Base-by-base conservation (phyloP, 148 eudicot species). In the Cornus kousa region DNA sequence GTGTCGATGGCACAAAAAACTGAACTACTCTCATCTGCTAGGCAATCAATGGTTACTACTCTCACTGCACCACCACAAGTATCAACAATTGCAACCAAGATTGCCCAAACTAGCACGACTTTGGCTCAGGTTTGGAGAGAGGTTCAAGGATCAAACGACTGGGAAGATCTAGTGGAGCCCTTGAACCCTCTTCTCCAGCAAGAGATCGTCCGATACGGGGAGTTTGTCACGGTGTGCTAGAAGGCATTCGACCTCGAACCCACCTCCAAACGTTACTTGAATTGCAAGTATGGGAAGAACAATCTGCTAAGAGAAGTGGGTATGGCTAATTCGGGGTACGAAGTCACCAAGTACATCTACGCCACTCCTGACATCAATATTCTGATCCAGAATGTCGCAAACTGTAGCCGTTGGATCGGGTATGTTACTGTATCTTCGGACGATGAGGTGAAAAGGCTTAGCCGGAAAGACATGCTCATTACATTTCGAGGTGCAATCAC, bases 401-500 rank as follows among this genome's bases (percentile, higher is more conserved):
- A 13, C 10, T 72, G 81, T 20, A 78, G 82, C 74, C 72, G 80
- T 39, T 86, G 88, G 88, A 77, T 86, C 4, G 88, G 88, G 2
- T 86, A 86, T 22, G 80, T 83, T 0, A 81, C 84, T 0, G 78
- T 81, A 0, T 83, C 86, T 2, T 64, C 81, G 0, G 84, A 83
- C 23, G 75, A 85, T 9, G 73, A 81, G 48, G 67, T 74, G 0
- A 46, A 35, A 46, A 69, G 40, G 53, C 84, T 86, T 1, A 86
- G 88, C 2, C 72, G 88, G 74, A 70, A 86, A 40, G 84, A 86
- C 59, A 37, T 86, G 1, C 14, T 83, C 11, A 48, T 86, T 11
- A 57, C 86, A 60, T 86, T 83, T 67, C 84, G 88, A 1, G 88
- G 88, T 9, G 83, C 88, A 0, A 81, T 86, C 16, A 86, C 86